Percentiles rank a stretch among this genome's conserved stretches.
These are phyloP conservation scores for Handroanthus guayacan DNA, from an alignment of 257 asterid species.

Conservation along the genomic window DNA sequence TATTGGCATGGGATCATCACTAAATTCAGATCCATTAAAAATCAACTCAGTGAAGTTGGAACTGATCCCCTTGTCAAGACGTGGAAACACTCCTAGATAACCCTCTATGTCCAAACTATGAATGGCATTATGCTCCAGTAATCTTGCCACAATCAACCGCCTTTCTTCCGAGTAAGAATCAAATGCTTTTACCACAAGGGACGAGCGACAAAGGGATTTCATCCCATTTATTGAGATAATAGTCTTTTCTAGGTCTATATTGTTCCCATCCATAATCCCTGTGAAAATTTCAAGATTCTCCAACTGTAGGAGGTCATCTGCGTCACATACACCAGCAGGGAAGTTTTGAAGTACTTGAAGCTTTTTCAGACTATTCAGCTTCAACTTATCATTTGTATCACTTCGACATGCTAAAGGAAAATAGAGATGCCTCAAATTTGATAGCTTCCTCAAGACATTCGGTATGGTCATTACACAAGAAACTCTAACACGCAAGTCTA, in stretches of 20 bases:
- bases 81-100: conserved; percentile 20
- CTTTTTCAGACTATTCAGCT: conserved; percentile 25
- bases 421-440: conserved; percentile 38
- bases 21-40: conserved; percentile 34
- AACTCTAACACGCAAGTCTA: conserved; percentile 45
- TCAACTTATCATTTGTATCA: conserved; percentile 24
- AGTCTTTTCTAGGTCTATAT: conserved; percentile 22
- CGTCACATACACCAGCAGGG: conserved; percentile 19
- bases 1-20: conserved; percentile 43
- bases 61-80: not conserved
- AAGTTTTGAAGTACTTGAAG: conserved; percentile 46
- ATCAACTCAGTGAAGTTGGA: conserved; percentile 31
- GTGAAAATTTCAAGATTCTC: conserved; percentile 10
- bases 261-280: conserved; percentile 19
- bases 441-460: conserved; percentile 15
- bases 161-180: conserved; percentile 34
- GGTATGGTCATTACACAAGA: conserved; percentile 29
- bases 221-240: not conserved
- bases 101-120: conserved; percentile 38
- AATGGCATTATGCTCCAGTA: conserved; percentile 14
- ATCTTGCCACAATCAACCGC: not conserved
- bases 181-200: conserved; percentile 27
- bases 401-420: conserved; percentile 34
- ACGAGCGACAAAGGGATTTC: not conserved
- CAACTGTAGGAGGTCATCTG: conserved; percentile 25